Evolutionary conservation across 1,284 basidiomycete genomes (phyloP), one percentile per base, ranked within the genome.

Genomic region (Amylostereum areolatum): DNA sequence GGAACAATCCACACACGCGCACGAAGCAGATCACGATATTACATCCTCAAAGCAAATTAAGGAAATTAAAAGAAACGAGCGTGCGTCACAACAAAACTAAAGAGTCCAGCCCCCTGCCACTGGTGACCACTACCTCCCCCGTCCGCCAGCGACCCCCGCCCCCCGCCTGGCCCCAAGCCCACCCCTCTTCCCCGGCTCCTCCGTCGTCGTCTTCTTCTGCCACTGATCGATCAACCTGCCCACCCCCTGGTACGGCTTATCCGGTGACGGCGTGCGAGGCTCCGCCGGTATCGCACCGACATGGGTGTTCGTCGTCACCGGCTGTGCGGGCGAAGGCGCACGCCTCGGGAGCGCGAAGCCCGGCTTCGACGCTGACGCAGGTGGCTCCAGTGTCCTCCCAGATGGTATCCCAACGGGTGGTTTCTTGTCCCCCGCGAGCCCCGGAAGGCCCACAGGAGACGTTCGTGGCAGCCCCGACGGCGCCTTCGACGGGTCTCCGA

Each of bases 171-270:
- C 18, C 18, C 18, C 18, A 18, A 18, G 18, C 18, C 18, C 18
- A 18, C 18, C 18, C 18, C 18, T 18, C 18, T 18, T 18, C 18
- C 18, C 18, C 18, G 42, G 63, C 49, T 63, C 59, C 36, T 77
- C 78, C 18, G 71, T 67, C n/a, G 75, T 80, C 33, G 83, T 79
- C 67, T 85, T 89, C 53, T 77, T 78, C 65, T 91, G 85, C 89
- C 88, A 91, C 60, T 89, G 79, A 60, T 89, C 84, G 56, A 91
- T 91, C 39, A 91, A 72, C 65, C 75, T 85, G 34, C 86, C 84
- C 42, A 91, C 89, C 42, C 89, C 88, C 60, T 81, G 82, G 62
- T 83, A 91, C 36, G 85, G 83, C 49, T 75, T 75, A 59, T 91
- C 88, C 6, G 85, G 84, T 25, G 85, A 85, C 6, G 83, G 68